Conservation (phyloP, 1,284 basidiomycete genomes). For the Salmacisia buchloeana region DNA sequence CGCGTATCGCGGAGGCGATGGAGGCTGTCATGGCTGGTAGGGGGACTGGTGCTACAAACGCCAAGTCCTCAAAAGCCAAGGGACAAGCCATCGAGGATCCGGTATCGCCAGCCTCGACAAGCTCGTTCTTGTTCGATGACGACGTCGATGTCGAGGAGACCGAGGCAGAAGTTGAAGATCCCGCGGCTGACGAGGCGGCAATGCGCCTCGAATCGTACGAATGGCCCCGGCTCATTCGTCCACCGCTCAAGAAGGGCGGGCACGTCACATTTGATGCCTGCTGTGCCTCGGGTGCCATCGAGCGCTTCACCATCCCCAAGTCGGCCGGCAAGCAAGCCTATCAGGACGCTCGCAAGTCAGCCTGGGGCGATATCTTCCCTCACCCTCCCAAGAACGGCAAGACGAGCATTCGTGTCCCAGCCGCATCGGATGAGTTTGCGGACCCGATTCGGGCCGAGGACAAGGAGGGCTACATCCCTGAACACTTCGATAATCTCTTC, state of each 20-base stretch:
- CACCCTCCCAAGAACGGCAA: conserved; percentile 53
- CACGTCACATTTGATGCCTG: conserved; percentile 91
- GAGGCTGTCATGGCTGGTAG: not conserved
- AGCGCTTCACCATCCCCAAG: conserved; percentile 82
- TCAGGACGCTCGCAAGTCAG: conserved; percentile 87
- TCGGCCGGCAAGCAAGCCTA: conserved; percentile 89
- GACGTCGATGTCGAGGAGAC: conserved; percentile 21
- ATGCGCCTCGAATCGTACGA: conserved; percentile 32
- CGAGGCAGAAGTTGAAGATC: not conserved
- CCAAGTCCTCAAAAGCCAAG: too few relatives aligned
- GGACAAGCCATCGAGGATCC: not conserved
- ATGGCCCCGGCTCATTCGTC: conserved; percentile 86
- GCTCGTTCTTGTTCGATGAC: conserved; percentile 4
- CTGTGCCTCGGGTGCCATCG: conserved; percentile 73
- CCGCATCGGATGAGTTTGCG: not conserved
- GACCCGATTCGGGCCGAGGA: not conserved
- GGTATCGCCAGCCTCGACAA: not conserved
- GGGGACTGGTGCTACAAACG: too few relatives aligned
- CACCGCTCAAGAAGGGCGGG: conserved; percentile 83
- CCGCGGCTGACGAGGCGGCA: conserved; percentile 17
- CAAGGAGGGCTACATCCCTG: not conserved
- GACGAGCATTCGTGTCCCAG: not conserved
- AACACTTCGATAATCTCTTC: conserved; percentile 4
- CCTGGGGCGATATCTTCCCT: conserved; percentile 92
- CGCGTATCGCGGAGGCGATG: not conserved